These are phyloP conservation scores for Pseudophaeomoniella oleicola DNA, from an alignment of 2,329 filamentous ascomycete genomes.

Conservation along the genomic window DNA sequence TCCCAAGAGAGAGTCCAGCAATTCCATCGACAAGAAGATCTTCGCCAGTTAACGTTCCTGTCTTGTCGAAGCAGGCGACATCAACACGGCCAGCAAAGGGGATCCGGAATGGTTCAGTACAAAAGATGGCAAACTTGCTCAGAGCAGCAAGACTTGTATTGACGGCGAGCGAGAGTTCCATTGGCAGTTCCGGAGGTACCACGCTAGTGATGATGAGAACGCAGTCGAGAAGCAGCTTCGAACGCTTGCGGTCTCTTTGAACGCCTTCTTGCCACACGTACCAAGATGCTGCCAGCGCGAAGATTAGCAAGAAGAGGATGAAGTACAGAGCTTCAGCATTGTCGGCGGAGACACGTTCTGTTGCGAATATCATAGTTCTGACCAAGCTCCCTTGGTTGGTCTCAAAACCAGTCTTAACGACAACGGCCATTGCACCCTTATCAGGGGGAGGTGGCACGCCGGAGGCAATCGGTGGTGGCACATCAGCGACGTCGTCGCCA, in stretches of 20 bases:
- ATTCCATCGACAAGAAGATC: slow-evolving; percentile 95
- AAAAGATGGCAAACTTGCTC: slow-evolving; percentile 94
- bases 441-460: slow-evolving; percentile 78
- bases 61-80: slow-evolving; percentile 97
- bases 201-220: slow-evolving; percentile 96
- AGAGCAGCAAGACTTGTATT: slow-evolving; percentile 93
- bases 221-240: slow-evolving; percentile 92
- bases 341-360: slow-evolving; percentile 95
- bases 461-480: slow-evolving; percentile 52
- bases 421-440: slow-evolving; percentile 82
- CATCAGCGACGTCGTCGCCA: slow-evolving; percentile 48
- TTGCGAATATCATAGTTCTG: slow-evolving; percentile 98
- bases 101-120: slow-evolving; percentile 96
- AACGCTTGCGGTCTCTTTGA: slow-evolving; percentile 83
- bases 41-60: slow-evolving; percentile 88
- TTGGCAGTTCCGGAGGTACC: slow-evolving; percentile 93
- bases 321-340: slow-evolving; percentile 93
- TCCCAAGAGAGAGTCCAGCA: slow-evolving; percentile 67
- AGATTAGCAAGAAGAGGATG: slow-evolving; percentile 90
- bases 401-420: slow-evolving; percentile 96
- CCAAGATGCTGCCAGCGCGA: slow-evolving; percentile 94
- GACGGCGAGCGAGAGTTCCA: slow-evolving; percentile 94
- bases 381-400: slow-evolving; percentile 96
- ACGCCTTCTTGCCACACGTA: slow-evolving; percentile 99
- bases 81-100: slow-evolving; percentile 92